phyloP scores from a whole-genome alignment of 169 alveolate species.

The Theileria orientalis region DNA sequence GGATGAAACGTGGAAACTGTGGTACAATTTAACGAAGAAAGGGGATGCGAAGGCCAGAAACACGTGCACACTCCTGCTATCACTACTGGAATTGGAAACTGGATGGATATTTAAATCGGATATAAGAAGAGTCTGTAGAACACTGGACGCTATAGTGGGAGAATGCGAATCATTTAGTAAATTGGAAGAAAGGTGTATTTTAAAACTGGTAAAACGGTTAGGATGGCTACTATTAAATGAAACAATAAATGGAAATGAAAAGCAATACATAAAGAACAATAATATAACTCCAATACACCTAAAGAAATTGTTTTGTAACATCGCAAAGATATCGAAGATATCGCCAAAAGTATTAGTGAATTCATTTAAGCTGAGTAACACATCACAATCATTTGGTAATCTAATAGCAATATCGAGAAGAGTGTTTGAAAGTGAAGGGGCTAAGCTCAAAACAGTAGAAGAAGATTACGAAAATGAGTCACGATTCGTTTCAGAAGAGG shows the following conservation, averaged over 20 bases:
- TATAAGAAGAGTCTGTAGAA: slow-evolving; percentile 9
- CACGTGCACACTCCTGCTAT: neutral
- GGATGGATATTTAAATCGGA: slow-evolving; percentile 5
- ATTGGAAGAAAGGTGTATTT: slow-evolving; percentile 21
- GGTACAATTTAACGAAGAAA: slow-evolving; percentile 10
- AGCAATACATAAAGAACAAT: neutral
- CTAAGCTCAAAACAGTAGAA: neutral
- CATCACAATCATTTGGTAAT: neutral
- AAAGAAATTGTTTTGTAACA: slow-evolving; percentile 2
- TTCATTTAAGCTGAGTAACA: neutral
- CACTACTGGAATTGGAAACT: slow-evolving; percentile 6
- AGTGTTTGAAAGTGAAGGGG: neutral
- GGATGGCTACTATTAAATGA: neutral
- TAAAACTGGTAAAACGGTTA: slow-evolving; percentile 12
- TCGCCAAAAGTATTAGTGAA: neutral
- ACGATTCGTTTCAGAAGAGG: neutral
- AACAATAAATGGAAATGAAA: neutral
- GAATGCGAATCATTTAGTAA: slow-evolving; percentile 22
- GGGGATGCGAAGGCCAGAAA: neutral
- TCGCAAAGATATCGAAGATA: neutral
- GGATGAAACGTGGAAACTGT: slow-evolving; percentile 11
- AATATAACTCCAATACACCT: slow-evolving; percentile 3
- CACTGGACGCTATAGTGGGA: slow-evolving; percentile 6
- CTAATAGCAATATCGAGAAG: neutral
- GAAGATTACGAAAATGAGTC: neutral